Evolutionary conservation across 257 asterid genomes (phyloP).

Genomic region (Gentiana dahurica): DNA sequence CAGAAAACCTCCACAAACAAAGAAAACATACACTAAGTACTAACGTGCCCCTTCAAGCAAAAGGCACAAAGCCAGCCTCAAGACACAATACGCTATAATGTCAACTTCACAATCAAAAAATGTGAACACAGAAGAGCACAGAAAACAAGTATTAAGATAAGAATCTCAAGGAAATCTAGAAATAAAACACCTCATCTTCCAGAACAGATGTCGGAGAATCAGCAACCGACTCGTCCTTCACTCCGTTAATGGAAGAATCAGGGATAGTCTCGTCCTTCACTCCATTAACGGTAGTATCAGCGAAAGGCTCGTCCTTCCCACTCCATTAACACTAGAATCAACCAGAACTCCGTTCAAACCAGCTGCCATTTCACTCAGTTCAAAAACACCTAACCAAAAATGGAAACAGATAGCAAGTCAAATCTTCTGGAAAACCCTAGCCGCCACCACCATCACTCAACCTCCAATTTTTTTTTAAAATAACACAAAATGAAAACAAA

Average conservation of each 20-base stretch:
- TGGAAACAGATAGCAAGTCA: neutral
- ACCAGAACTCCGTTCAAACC: conserved; percentile 1
- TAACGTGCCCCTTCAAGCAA: neutral
- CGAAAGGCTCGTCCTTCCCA: conserved; percentile 40
- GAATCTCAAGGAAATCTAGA: neutral
- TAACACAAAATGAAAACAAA: neutral
- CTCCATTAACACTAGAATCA: conserved; percentile 27
- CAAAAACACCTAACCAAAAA: neutral
- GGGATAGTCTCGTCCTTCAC: conserved; percentile 36
- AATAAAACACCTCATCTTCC: conserved; percentile 57
- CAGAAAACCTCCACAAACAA: no score
- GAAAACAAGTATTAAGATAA: neutral
- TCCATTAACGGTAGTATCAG: conserved; percentile 53
- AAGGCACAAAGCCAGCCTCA: neutral
- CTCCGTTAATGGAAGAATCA: no score
- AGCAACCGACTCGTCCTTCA: conserved; percentile 3
- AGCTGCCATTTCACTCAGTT: conserved; percentile 8
- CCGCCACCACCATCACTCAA: neutral
- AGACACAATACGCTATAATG: neutral
- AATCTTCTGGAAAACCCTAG: conserved; percentile 5
- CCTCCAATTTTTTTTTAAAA: neutral
- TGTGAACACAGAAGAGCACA: no score
- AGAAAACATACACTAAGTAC: no score
- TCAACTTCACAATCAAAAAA: no score
- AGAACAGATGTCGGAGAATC: conserved; percentile 99